Evolutionary conservation across 306 rosid genomes (phyloP), one percentile per base, ranked within the genome.

Genomic region (Trichosanthes cucumerina): DNA sequence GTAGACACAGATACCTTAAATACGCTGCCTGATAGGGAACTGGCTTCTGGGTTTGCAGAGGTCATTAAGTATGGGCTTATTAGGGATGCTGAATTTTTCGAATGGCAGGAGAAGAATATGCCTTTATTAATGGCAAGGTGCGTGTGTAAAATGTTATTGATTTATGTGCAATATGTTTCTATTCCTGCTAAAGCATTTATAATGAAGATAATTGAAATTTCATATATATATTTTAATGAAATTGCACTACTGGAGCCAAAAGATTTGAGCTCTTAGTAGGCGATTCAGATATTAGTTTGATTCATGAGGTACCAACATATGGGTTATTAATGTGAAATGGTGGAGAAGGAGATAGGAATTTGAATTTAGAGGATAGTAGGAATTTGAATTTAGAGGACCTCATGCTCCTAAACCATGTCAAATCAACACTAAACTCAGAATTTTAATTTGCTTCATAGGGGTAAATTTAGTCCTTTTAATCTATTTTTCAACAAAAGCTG

Each of bases 51-150:
- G 68, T 74, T 92, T 86, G 98, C 98, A 7, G 99, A 96, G 87
- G 93, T 91, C 80, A 87, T 95, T 24, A 95, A 95, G 85, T 92
- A 90, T 72, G 99, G 99, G 47, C 97, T 95, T 62, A 91, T 95
- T 64, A 85, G 99, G 80, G 98, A 95, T 83, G 90, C 97, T 53
- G 86, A 88, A 39, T 92, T 95, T 86, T 95, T 95, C 80, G 93
- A 88, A 88, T 91, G 99, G 98, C 99, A 91, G 83, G 97, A 92
- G 91, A 90, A 88, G 86, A 95, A 95, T 82, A 88, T 92, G 83
- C 84, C 85, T 43, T 86, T 91, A 56, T 81, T 95, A 57, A 80
- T 95, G 89, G 87, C 91, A 16, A 91, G 97, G 99, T 95, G 85
- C 28, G 76, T 74, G 43, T 31, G 44, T 73, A 14, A 26, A 46